phyloP scores from a whole-genome alignment of 371 early-diverging fungal genomes.

The Choanephora cucurbitarum region DNA sequence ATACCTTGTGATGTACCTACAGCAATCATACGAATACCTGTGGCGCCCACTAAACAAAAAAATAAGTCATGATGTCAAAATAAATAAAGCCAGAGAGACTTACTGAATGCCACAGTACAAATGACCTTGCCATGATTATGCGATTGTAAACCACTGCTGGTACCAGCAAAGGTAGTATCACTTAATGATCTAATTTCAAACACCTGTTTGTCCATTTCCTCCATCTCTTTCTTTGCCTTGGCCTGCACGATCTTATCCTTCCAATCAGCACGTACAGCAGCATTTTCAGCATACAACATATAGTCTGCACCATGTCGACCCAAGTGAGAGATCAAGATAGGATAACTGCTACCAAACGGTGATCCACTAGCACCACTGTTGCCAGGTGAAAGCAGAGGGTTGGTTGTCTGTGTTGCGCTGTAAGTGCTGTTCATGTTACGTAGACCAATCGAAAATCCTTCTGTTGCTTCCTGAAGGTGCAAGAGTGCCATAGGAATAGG shows the following conservation, averaged over 20 bases:
- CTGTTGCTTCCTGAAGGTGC: conserved; percentile 54
- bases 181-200: conserved; percentile 63
- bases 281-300: conserved; percentile 70
- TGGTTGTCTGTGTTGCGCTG: background rate
- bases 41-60: conserved; percentile 32
- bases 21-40: conserved; percentile 64
- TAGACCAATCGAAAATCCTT: conserved; percentile 41
- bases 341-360: conserved; percentile 23
- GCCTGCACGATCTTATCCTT: conserved; percentile 79
- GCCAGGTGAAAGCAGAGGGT: conserved; percentile 23
- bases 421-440: conserved; percentile 19
- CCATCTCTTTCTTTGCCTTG: conserved; percentile 48
- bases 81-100: conserved; percentile 6
- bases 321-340: conserved; percentile 55
- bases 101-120: conserved; percentile 70
- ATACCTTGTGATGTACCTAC: conserved; percentile 86
- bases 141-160: conserved; percentile 7
- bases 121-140: conserved; percentile 59
- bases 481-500: conserved; percentile 67
- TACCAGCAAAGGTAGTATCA: conserved; percentile 40
- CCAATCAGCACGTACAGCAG: conserved; percentile 81
- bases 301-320: conserved; percentile 75
- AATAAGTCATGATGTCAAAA: background rate
- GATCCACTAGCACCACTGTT: conserved; percentile 22
- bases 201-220: conserved; percentile 49